phyloP scores from a whole-genome alignment of 768 basidiomycete species.

The Multifurca ochricompacta region DNA sequence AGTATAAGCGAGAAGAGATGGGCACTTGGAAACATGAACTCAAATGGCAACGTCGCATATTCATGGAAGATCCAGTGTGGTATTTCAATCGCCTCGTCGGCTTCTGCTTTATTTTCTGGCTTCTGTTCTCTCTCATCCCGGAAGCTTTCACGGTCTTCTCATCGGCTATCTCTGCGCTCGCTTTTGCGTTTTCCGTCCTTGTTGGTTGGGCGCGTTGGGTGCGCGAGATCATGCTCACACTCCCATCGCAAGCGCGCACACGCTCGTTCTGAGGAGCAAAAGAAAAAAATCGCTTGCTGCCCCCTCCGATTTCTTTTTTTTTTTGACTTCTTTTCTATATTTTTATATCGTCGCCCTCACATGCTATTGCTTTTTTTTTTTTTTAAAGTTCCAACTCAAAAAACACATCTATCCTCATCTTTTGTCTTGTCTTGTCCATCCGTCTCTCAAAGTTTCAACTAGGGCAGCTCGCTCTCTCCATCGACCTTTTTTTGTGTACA shows the following conservation, averaged over 20 bases:
- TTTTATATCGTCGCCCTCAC: too few species aligned
- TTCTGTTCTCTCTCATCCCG: conserved; percentile 11
- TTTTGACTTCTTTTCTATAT: too few species aligned
- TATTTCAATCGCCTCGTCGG: conserved; percentile 10
- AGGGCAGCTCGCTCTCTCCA: too few species aligned
- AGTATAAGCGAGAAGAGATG: conserved; percentile 8
- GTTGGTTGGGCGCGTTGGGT: conserved; percentile 1
- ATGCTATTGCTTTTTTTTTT: too few species aligned
- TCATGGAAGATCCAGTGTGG: conserved; percentile 9
- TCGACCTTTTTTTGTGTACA: too few species aligned
- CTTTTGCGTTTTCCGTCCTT: too few species aligned
- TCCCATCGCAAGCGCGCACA: neutral
- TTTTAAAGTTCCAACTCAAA: too few species aligned
- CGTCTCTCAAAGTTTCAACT: too few species aligned
- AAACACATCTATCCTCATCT: too few species aligned
- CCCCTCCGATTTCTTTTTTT: too few species aligned
- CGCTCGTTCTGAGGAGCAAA: neutral
- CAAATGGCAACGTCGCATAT: conserved; percentile 11
- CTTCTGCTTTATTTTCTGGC: conserved; percentile 12
- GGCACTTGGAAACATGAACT: conserved; percentile 12
- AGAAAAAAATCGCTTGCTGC: too few species aligned
- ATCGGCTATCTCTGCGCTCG: neutral
- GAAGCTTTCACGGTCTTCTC: neutral
- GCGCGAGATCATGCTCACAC: neutral
- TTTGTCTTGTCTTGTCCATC: too few species aligned